Percentiles rank a stretch among this genome's conserved stretches.
Evolutionary conservation across 805 yeast genomes (phyloP).

Genomic region (Myxozyma mucilagina): DNA sequence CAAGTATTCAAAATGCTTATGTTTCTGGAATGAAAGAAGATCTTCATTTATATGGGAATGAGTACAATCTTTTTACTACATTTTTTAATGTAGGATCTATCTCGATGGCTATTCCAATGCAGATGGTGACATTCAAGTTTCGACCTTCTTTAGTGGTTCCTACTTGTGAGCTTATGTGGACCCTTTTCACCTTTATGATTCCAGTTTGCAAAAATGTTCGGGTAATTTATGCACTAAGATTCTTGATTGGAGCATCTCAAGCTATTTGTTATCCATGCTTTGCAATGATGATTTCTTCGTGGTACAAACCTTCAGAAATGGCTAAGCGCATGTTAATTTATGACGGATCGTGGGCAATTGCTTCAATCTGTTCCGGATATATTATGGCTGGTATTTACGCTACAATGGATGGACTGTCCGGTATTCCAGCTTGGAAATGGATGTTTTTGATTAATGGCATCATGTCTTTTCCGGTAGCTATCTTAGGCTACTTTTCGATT

Average conservation of each 20-base stretch:
- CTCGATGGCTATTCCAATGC: conserved; percentile 62
- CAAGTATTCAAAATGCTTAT: conserved; percentile 63
- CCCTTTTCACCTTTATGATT: conserved; percentile 61
- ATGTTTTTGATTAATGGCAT: conserved; percentile 65
- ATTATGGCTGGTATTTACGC: conserved; percentile 59
- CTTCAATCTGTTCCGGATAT: conserved; percentile 61
- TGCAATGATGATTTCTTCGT: conserved; percentile 59
- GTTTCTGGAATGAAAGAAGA: conserved; percentile 62
- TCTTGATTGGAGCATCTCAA: conserved; percentile 68
- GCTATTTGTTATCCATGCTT: conserved; percentile 51
- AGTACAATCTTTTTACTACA: conserved; percentile 57
- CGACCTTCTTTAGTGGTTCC: conserved; percentile 59
- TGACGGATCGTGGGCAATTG: conserved; percentile 63
- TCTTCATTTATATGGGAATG: conserved; percentile 60
- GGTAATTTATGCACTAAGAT: conserved; percentile 61
- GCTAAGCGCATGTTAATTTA: conserved; percentile 61
- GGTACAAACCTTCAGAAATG: conserved; percentile 58
- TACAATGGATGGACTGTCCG: conserved; percentile 51
- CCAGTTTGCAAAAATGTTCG: conserved; percentile 51
- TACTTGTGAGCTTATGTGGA: conserved; percentile 64
- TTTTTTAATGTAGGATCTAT: conserved; percentile 60
- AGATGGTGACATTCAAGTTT: conserved; percentile 55
- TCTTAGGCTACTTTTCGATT: conserved; percentile 44
- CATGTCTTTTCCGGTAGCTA: conserved; percentile 57
- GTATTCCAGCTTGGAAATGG: conserved; percentile 72